A percentile compares a stretch with the other conserved stretches of the same genome.
These are phyloP conservation scores for Mycena indigotica DNA, from an alignment of 768 basidiomycete genomes.

Conservation along the genomic window DNA sequence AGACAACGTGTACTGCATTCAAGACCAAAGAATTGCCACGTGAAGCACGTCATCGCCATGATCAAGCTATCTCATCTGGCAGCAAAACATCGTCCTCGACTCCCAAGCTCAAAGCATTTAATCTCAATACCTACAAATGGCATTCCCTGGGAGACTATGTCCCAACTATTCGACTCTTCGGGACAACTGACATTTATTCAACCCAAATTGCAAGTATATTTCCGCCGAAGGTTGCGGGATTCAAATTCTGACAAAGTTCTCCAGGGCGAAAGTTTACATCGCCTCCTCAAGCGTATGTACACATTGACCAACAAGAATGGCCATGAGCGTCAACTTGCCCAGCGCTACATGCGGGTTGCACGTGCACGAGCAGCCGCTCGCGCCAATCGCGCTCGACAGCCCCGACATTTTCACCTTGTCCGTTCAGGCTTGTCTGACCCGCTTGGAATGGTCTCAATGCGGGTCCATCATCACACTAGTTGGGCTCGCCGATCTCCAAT, in stretches of 20 bases:
- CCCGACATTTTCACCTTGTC: neutral
- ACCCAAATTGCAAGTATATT: conserved; percentile 25
- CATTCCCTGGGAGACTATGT: conserved; percentile 30
- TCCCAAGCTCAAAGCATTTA: conserved; percentile 15
- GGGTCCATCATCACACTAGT: conserved; percentile 25
- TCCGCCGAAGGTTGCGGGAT: neutral
- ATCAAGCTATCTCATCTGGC: neutral
- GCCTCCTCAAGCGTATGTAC: conserved; percentile 32
- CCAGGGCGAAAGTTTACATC: conserved; percentile 40
- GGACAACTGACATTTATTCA: conserved; percentile 19
- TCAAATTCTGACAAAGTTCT: neutral
- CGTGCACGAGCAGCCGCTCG: neutral
- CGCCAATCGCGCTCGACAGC: conserved; percentile 5
- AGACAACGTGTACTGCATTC: neutral
- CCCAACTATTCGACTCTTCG: conserved; percentile 9
- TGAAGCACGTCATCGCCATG: neutral
- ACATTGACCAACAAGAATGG: conserved; percentile 32
- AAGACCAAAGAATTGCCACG: conserved; percentile 5
- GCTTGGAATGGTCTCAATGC: neutral
- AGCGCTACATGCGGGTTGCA: conserved; percentile 21
- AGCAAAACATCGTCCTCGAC: neutral
- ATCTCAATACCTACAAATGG: conserved; percentile 25
- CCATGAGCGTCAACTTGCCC: conserved; percentile 3
- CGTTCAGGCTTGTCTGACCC: conserved; percentile 3
- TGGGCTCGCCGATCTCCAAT: conserved; percentile 19